Evolutionary conservation across 2,329 filamentous ascomycete genomes (phyloP).

Genomic region (Dactylellina sp.): DNA sequence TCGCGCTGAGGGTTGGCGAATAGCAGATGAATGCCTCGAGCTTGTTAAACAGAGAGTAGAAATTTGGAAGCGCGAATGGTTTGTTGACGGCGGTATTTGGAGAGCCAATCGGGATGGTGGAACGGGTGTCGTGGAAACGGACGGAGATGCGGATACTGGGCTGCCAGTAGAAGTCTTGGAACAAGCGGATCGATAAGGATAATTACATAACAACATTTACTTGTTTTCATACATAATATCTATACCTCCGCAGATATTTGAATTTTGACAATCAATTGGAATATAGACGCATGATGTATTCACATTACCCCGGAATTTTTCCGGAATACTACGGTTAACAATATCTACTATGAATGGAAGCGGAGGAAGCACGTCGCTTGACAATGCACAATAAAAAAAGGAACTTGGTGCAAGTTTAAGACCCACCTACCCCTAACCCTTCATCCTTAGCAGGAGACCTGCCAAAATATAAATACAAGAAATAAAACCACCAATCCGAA

Average conservation of each 20-base stretch:
- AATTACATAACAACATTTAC: background rate
- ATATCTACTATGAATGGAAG: constrained; percentile 6
- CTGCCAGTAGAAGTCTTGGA: constrained; percentile 35
- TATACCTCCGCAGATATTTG: too few relatives aligned
- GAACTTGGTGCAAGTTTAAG: constrained; percentile 16
- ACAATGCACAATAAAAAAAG: constrained; percentile 12
- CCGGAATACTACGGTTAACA: background rate
- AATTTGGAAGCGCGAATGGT: constrained; percentile 94
- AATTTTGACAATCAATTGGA: background rate
- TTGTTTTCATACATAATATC: background rate
- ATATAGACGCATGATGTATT: background rate
- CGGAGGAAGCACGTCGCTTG: background rate
- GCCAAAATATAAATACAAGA: constrained; percentile 52
- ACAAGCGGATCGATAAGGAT: constrained; percentile 33
- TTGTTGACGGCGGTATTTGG: constrained; percentile 81
- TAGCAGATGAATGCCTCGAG: constrained; percentile 89
- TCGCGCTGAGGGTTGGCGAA: constrained; percentile 84
- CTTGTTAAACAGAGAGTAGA: constrained; percentile 87
- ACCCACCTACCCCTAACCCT: background rate
- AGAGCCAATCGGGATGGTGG: constrained; percentile 84
- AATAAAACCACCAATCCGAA: background rate
- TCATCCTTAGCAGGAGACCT: background rate
- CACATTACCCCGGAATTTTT: background rate
- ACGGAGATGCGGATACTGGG: constrained; percentile 42
- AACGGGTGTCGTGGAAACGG: constrained; percentile 68